Evolutionary conservation across 73 alveolate genomes (phyloP).

Genomic region (Symbiodinium pilosum): DNA sequence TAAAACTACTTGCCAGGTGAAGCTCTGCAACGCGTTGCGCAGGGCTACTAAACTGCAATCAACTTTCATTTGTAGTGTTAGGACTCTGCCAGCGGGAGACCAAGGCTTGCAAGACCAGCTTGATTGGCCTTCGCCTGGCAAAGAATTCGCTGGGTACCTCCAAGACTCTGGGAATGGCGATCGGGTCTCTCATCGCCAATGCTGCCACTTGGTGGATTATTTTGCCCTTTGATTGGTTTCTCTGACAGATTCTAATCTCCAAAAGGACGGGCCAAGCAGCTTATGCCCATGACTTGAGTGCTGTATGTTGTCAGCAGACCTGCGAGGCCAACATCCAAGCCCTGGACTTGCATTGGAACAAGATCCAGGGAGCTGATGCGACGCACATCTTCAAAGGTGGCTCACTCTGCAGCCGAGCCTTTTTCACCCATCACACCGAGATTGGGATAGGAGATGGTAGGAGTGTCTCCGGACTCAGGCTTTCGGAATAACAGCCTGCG

Average conservation of each 20-base stretch:
- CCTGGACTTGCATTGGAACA: slow-evolving; percentile 67
- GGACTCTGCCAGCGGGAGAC: too few species aligned
- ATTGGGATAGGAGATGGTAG: too few species aligned
- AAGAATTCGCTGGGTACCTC: slow-evolving; percentile 33
- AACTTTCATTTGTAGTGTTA: too few species aligned
- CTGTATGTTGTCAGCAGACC: too few species aligned
- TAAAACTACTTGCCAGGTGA: too few species aligned
- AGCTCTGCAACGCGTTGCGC: too few species aligned
- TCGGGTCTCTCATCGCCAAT: slow-evolving; percentile 10
- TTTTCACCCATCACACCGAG: background rate
- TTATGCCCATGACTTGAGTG: too few species aligned
- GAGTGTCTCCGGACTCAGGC: too few species aligned
- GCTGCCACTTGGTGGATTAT: slow-evolving; percentile 20
- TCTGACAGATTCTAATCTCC: too few species aligned
- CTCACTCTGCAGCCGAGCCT: background rate
- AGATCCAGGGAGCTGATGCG: slow-evolving; percentile 33
- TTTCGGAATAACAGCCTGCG: slow-evolving; percentile 19
- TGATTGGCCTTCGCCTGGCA: slow-evolving; percentile 30
- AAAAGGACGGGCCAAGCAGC: too few species aligned
- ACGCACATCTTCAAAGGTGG: background rate
- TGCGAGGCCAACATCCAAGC: slow-evolving; percentile 44
- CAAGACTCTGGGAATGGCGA: background rate
- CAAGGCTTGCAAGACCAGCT: slow-evolving; percentile 39
- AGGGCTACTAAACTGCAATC: too few species aligned
- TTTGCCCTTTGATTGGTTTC: too few species aligned